These are phyloP conservation scores for Parmelia sp. DNA, from an alignment of 495 filamentous ascomycete genomes.

Conservation along the genomic window DNA sequence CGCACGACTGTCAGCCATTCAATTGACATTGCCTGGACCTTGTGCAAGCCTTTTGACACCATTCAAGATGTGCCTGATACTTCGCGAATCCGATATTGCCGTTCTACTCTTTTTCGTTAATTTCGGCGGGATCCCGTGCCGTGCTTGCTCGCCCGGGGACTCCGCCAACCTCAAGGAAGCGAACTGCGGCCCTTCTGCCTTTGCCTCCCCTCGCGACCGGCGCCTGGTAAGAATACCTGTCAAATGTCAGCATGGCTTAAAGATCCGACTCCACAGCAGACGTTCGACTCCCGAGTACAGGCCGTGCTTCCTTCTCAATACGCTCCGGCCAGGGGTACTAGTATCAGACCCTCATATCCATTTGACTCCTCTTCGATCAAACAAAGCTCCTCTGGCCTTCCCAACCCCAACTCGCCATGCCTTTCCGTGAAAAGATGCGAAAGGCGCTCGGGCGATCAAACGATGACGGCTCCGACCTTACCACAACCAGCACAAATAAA, in stretches of 20 bases:
- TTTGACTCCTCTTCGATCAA: neutral
- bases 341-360: neutral
- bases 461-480: constrained; percentile 21
- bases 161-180: neutral
- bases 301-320: neutral
- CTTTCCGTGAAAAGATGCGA: constrained; percentile 39
- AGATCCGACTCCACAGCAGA: neutral
- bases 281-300: neutral
- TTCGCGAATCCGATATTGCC: neutral
- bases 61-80: neutral
- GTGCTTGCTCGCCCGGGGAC: neutral
- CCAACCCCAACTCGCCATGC: constrained; percentile 29
- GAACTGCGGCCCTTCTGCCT: neutral
- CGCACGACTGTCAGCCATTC: neutral
- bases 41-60: too few species aligned
- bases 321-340: neutral
- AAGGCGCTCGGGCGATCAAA: constrained; percentile 22
- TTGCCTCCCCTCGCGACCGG: neutral
- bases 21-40: neutral
- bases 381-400: neutral
- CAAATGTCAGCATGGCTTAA: neutral
- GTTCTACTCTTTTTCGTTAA: neutral
- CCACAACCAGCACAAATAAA: constrained; percentile 24
- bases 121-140: neutral
- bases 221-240: neutral